Conservation (phyloP, 2,329 filamentous ascomycete species). For the Aspergillus sp. region DNA sequence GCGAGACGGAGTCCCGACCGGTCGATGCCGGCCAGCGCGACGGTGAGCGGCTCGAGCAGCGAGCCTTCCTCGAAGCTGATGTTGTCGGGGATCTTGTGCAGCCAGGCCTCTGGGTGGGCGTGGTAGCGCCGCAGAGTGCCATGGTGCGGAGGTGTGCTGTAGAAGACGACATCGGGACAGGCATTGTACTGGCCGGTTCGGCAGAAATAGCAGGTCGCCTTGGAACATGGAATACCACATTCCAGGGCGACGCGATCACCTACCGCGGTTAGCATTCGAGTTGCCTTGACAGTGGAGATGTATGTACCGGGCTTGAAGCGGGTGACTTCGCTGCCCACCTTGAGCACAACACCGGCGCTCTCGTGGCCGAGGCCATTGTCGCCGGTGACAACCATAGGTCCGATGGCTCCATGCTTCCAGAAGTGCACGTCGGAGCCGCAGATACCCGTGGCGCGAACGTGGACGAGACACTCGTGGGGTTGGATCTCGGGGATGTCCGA, state of each 20-base stretch:
- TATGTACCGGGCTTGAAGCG: constrained; percentile 16
- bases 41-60: constrained; percentile 16
- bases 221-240: constrained; percentile 19
- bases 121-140: constrained; percentile 20
- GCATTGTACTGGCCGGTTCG: constrained; percentile 18
- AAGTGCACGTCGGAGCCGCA: constrained; percentile 21
- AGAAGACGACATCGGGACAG: constrained; percentile 20
- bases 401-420: constrained; percentile 20
- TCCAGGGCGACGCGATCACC: constrained; percentile 19
- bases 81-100: constrained; percentile 16
- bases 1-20: constrained; percentile 15
- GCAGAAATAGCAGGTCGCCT: constrained; percentile 17
- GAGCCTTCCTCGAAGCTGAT: constrained; percentile 18
- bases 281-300: background rate
- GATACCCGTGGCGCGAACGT: constrained; percentile 18
- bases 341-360: constrained; percentile 16
- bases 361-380: constrained; percentile 22
- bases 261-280: background rate
- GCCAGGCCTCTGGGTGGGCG: constrained; percentile 18
- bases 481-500: constrained; percentile 15
- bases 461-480: constrained; percentile 14
- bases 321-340: constrained; percentile 16
- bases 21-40: constrained; percentile 17
- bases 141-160: constrained; percentile 19
- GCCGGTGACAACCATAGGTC: constrained; percentile 17